Percentiles rank a stretch among this genome's conserved stretches.
phyloP scores from a whole-genome alignment of 2,329 filamentous ascomycete genomes.

The Trichoderma koningii region DNA sequence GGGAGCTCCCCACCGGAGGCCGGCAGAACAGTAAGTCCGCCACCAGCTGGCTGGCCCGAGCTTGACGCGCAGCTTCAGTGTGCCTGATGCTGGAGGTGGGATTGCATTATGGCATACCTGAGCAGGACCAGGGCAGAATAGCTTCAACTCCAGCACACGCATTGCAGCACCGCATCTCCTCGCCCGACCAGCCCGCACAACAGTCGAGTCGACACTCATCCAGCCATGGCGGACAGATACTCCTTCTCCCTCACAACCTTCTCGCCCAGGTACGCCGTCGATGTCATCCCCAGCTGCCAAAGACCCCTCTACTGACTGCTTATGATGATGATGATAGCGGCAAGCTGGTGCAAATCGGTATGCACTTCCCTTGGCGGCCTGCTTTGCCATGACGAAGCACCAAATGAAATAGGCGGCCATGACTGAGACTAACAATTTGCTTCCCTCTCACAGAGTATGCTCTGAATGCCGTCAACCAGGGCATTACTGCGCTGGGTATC shows the following conservation, averaged over 20 bases:
- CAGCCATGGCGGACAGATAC: slow-evolving; percentile 92
- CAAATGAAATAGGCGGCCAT: background rate
- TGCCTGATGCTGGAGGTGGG: slow-evolving; percentile 38
- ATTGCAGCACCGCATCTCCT: slow-evolving; percentile 31
- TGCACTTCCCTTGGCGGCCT: slow-evolving; percentile 27
- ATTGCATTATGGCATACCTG: slow-evolving; percentile 34
- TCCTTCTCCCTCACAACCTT: slow-evolving; percentile 99
- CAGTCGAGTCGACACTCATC: slow-evolving; percentile 27
- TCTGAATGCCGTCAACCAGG: slow-evolving; percentile 97
- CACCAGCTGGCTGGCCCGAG: slow-evolving; percentile 33
- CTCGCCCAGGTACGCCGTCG: slow-evolving; percentile 82
- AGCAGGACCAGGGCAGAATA: slow-evolving; percentile 38
- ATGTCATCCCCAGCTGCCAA: slow-evolving; percentile 22
- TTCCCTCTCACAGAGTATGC: slow-evolving; percentile 76
- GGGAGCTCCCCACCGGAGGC: slow-evolving; percentile 23
- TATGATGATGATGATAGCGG: slow-evolving; percentile 62
- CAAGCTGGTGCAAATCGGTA: slow-evolving; percentile 97
- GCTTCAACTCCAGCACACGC: slow-evolving; percentile 32
- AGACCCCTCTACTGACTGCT: slow-evolving; percentile 40
- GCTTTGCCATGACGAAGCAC: background rate
- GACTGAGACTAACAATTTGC: slow-evolving; percentile 21
- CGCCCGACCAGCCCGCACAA: slow-evolving; percentile 25
- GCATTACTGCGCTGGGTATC: slow-evolving; percentile 96
- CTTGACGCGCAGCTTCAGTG: slow-evolving; percentile 45
- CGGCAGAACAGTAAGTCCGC: slow-evolving; percentile 38